These are phyloP conservation scores for Cephaloascus albidus DNA, from an alignment of 805 yeast species.

Conservation along the genomic window DNA sequence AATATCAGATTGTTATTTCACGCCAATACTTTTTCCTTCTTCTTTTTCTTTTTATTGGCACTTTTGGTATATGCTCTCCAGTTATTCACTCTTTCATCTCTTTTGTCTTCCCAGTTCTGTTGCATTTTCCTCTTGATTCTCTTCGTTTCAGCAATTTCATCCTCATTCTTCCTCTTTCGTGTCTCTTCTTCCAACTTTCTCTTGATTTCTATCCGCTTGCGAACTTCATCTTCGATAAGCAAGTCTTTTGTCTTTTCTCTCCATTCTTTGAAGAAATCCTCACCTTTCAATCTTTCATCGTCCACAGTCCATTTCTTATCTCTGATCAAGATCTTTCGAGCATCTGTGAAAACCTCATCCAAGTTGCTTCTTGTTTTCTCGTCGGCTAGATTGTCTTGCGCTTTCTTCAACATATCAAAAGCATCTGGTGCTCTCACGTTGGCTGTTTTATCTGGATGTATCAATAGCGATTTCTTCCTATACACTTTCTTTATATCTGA, in stretches of 20 bases:
- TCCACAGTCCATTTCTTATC: slow-evolving; percentile 24
- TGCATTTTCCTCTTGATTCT: slow-evolving; percentile 25
- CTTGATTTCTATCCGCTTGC: slow-evolving; percentile 30
- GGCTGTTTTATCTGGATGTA: slow-evolving; percentile 60
- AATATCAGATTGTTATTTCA: too few species aligned
- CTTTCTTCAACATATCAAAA: slow-evolving; percentile 48
- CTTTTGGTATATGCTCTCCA: slow-evolving; percentile 47
- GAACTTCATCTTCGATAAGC: slow-evolving; percentile 35
- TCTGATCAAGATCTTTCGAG: slow-evolving; percentile 23
- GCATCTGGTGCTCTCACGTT: slow-evolving; percentile 55
- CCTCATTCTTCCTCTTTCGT: slow-evolving; percentile 20
- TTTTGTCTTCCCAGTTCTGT: slow-evolving; percentile 48
- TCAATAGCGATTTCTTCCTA: slow-evolving; percentile 49
- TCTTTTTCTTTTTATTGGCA: slow-evolving; percentile 36
- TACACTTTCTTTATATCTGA: slow-evolving; percentile 35
- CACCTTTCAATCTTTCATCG: slow-evolving; percentile 23
- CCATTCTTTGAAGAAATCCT: slow-evolving; percentile 29
- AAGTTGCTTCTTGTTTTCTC: slow-evolving; percentile 28
- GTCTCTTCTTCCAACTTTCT: slow-evolving; percentile 31
- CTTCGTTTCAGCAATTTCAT: slow-evolving; percentile 13
- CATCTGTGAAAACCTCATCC: slow-evolving; percentile 34
- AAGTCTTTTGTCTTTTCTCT: slow-evolving; percentile 29
- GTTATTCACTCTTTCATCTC: slow-evolving; percentile 47
- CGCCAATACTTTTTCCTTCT: slow-evolving; percentile 32
- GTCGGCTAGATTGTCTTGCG: slow-evolving; percentile 32